Evolutionary conservation across 371 early-diverging fungal genomes (phyloP), one percentile per base, ranked within the genome.

Genomic region (Mortierella sp.): DNA sequence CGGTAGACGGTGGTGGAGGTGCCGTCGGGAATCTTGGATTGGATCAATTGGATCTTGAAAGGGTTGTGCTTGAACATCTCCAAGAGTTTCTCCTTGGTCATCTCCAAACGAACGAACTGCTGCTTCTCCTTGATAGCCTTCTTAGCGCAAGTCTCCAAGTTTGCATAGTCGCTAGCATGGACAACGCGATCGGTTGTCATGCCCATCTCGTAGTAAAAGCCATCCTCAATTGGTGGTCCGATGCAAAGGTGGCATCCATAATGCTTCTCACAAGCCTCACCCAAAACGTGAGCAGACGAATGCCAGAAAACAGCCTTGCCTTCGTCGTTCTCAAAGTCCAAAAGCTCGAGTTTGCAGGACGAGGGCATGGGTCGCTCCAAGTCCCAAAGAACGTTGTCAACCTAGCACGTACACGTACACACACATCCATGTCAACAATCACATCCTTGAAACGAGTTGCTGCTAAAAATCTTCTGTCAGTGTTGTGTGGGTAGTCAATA

Each of bases 201-300:
- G 25, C 90, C 90, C 93, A 99, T 96, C 73, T 99, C 99, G 84
- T 99, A 99, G 85, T 95, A 99, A 89, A 99, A 99, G 41, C 99
- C 99, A 72, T 96, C 94, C 67, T 99, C 98, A 57, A 94, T 86
- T 51, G 99, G 99, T 50, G 99, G 99, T 43, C 99, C 99, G 63
- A 97, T 91, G 82, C 98, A 98, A 58, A 99, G 90, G 68, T 96
- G 93, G 83, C 96, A 94, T 56, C 95, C 97, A 77, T 93, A 98
- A 85, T 97, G 96, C 72, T 90, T 89, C 82, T 96, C 97, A 74
- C 96, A 95, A 28, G 99, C 98, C 80, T 98, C 98, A 60, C 99
- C 99, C 52, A 99, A 84, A 78, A 99, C 91, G 83, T 99, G 99
- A 2, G 99, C 99, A 72, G 96, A 95, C n/a, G 98, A 98, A 81